A percentile compares a stretch with the other conserved stretches of the same genome.
Evolutionary conservation across 1,139 yeast species (phyloP).

Genomic region (Geotrichum fermentans): DNA sequence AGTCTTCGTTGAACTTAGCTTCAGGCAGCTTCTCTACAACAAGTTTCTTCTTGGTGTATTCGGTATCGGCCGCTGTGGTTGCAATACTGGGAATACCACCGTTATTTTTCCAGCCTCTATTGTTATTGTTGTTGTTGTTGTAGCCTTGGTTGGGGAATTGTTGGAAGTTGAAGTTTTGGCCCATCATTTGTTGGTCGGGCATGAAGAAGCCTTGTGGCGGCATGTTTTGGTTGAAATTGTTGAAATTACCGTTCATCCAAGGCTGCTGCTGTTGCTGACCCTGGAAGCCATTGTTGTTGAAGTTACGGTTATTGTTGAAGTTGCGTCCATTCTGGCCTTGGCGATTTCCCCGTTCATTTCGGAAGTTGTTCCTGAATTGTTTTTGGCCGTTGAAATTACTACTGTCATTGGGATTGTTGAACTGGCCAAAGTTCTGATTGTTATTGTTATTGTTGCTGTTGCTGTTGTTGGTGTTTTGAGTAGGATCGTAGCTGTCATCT

Average conservation of each 20-base stretch:
- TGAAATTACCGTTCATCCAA: not conserved
- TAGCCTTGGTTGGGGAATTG: slow-evolving; percentile 19
- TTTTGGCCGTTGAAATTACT: slow-evolving; percentile 20
- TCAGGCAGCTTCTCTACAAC: slow-evolving; percentile 44
- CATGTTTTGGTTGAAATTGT: slow-evolving; percentile 7
- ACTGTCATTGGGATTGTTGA: not conserved
- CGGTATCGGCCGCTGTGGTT: slow-evolving; percentile 25
- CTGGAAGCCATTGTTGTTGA: slow-evolving; percentile 16
- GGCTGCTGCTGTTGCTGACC: slow-evolving; percentile 12
- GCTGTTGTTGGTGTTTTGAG: not conserved
- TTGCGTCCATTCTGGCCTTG: slow-evolving; percentile 14
- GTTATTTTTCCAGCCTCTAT: slow-evolving; percentile 15
- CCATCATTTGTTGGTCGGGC: not conserved
- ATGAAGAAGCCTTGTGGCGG: slow-evolving; percentile 17
- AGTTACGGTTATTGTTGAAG: slow-evolving; percentile 5
- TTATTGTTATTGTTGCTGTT: not conserved
- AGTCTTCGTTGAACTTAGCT: slow-evolving; percentile 39
- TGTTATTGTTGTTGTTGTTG: slow-evolving; percentile 9
- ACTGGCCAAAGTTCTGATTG: not conserved
- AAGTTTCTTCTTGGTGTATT: slow-evolving; percentile 29
- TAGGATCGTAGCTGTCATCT: not conserved
- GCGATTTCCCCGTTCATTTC: slow-evolving; percentile 12
- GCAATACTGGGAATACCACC: slow-evolving; percentile 23
- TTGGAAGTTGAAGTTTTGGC: slow-evolving; percentile 11
- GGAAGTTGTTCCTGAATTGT: slow-evolving; percentile 25